These are phyloP conservation scores for Colletotrichum euphorbiae DNA, from an alignment of 2,329 filamentous ascomycete genomes.

Conservation along the genomic window DNA sequence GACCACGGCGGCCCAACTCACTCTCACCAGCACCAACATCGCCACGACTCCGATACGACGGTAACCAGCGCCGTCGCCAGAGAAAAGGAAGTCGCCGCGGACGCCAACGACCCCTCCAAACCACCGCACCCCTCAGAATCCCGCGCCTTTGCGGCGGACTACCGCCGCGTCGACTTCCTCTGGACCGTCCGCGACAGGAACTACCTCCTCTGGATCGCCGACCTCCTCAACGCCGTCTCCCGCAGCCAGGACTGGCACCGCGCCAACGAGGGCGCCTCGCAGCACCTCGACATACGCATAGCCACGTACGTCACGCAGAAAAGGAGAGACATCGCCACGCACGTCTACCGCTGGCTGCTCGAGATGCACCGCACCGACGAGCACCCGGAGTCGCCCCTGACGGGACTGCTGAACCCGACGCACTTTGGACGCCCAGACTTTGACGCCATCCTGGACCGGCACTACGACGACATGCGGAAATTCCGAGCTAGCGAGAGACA, in stretches of 20 bases:
- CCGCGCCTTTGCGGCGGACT: conserved; percentile 50
- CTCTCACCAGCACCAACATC: conserved; percentile 19
- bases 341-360: conserved; percentile 67
- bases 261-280: conserved; percentile 47
- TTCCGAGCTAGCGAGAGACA: conserved; percentile 45
- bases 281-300: conserved; percentile 64
- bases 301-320: conserved; percentile 68
- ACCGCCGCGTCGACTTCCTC: conserved; percentile 68
- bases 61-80: background rate
- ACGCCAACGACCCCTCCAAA: conserved; percentile 32
- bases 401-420: conserved; percentile 64
- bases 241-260: conserved; percentile 53
- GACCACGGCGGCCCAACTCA: conserved; percentile 46
- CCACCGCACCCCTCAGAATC: conserved; percentile 36
- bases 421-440: conserved; percentile 68
- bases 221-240: conserved; percentile 63
- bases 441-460: conserved; percentile 61
- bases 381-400: conserved; percentile 64
- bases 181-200: conserved; percentile 70
- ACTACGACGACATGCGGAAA: conserved; percentile 64
- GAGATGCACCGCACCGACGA: conserved; percentile 65
- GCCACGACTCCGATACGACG: conserved; percentile 40
- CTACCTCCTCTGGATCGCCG: conserved; percentile 67
- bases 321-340: conserved; percentile 62
- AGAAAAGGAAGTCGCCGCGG: conserved; percentile 3